These are phyloP conservation scores for Epichloe aotearoae DNA, from an alignment of 2,329 filamentous ascomycete species.

Conservation along the genomic window DNA sequence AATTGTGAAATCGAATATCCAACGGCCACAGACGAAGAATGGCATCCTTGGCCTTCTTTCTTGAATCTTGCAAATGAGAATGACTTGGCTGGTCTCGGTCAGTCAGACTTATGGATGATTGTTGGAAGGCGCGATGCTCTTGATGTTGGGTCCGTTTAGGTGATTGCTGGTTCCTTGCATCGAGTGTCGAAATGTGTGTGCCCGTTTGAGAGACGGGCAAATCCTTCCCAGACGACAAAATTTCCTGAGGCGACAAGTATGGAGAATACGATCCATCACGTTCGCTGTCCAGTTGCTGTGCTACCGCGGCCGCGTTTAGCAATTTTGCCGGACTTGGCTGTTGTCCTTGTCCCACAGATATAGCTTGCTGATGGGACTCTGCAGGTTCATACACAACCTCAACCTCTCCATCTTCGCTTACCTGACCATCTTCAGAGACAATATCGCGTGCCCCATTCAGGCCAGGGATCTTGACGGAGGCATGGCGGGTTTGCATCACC, in stretches of 20 bases:
- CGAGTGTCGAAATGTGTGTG: not conserved
- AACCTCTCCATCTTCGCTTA: conserved; percentile 52
- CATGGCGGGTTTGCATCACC: not conserved
- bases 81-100: not conserved
- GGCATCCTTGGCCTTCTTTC: conserved; percentile 50
- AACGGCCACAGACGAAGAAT: conserved; percentile 51
- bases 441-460: conserved; percentile 4
- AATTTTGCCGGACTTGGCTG: not conserved
- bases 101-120: not conserved
- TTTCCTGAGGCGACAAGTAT: conserved; percentile 35
- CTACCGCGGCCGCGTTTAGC: not conserved
- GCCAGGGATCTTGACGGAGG: conserved; percentile 3
- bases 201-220: not conserved
- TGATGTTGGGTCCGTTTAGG: not conserved
- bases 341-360: not conserved
- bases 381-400: conserved; percentile 41
- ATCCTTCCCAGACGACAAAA: conserved; percentile 9
- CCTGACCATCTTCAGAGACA: conserved; percentile 56
- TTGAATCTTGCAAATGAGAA: conserved; percentile 24
- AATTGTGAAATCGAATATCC: conserved; percentile 60
- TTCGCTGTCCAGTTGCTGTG: conserved; percentile 17
- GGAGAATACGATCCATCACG: conserved; percentile 41
- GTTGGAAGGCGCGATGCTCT: not conserved
- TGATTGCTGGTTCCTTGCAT: not conserved
- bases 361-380: conserved; percentile 1